Conservation (phyloP, 2,329 filamentous ascomycete species). For the Ceratocystis colombiana region DNA sequence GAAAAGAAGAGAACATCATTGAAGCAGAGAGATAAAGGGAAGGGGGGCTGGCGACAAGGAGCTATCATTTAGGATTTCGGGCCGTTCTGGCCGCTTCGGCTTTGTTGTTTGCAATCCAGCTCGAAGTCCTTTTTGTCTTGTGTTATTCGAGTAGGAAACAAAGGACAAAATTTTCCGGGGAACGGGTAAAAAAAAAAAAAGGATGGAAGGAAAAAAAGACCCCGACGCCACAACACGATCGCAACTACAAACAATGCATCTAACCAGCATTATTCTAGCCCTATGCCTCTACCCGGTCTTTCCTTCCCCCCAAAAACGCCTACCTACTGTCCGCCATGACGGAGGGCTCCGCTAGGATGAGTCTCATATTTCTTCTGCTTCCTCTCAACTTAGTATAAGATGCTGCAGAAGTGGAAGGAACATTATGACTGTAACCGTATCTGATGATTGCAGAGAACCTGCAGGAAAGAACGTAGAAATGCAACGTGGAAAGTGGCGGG, state of each 20-base stretch:
- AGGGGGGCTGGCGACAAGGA: neutral
- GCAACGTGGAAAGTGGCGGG: slow-evolving; percentile 13
- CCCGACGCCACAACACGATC: neutral
- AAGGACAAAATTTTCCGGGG: slow-evolving; percentile 3
- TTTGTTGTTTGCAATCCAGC: neutral
- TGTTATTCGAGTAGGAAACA: neutral
- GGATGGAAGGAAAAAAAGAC: neutral
- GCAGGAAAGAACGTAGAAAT: slow-evolving; percentile 1
- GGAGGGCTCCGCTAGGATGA: neutral
- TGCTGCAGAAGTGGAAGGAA: neutral
- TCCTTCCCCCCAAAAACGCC: neutral
- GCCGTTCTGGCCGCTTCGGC: slow-evolving; percentile 13
- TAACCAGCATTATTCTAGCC: slow-evolving; percentile 16
- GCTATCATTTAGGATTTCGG: slow-evolving; percentile 16
- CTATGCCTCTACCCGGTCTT: slow-evolving; percentile 19
- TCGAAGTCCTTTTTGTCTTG: neutral
- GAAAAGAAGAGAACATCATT: slow-evolving; percentile 10
- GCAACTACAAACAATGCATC: neutral
- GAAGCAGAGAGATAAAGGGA: slow-evolving; percentile 1
- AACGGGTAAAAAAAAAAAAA: neutral
- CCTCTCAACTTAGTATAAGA: neutral
- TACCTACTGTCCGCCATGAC: neutral
- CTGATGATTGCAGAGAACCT: slow-evolving; percentile 1
- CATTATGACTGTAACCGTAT: slow-evolving; percentile 3
- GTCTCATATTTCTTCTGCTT: neutral